These are phyloP conservation scores for Climacium dendroides DNA, from an alignment of 225 moss, liverwort and hornwort genomes.

Conservation along the genomic window DNA sequence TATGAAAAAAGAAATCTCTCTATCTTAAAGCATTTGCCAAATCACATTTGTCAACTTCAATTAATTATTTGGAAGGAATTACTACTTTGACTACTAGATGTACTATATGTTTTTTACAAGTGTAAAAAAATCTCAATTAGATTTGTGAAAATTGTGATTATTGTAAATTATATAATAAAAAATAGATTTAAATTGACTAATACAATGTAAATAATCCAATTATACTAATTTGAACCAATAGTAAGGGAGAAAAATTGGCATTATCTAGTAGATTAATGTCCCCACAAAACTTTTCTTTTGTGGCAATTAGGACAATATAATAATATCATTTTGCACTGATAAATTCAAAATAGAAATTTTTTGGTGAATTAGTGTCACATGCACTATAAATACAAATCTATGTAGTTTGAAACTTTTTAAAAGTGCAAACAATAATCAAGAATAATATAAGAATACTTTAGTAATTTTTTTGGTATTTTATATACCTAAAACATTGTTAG, in stretches of 20 bases:
- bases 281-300: not conserved
- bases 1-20: too few species aligned
- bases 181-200: not conserved
- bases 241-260: too few species aligned
- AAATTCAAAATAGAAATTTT: not conserved
- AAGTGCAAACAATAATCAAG: not conserved
- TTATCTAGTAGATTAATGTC: not conserved
- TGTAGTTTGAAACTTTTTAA: not conserved
- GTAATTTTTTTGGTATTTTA: not conserved
- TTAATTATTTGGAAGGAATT: not conserved
- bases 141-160: not conserved
- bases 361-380: not conserved
- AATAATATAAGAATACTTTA: not conserved
- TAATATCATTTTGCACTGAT: not conserved
- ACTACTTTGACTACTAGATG: accelerated
- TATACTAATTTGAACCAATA: not conserved
- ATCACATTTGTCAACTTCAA: too few species aligned
- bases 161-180: not conserved
- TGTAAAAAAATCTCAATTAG: not conserved
- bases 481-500: not conserved
- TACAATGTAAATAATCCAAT: not conserved
- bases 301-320: not conserved
- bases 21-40: too few species aligned
- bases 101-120: not conserved
- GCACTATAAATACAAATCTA: not conserved